Conservation (phyloP, 2,329 filamentous ascomycete species). For the Trichoderma aggressivum region DNA sequence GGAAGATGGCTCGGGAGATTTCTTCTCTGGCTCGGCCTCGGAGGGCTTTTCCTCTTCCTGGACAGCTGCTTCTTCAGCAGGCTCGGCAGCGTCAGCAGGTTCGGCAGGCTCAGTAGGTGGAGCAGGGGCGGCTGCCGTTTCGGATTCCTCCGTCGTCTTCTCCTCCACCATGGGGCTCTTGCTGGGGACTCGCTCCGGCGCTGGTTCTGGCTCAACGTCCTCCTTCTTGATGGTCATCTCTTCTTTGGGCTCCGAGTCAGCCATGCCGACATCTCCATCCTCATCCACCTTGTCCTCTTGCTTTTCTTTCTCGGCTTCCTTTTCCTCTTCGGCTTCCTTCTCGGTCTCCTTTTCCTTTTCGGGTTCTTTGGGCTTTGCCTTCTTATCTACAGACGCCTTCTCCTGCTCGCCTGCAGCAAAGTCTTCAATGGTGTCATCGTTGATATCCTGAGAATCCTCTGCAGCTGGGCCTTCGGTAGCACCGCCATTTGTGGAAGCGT, state of each 20-base stretch:
- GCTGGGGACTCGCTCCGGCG: constrained; percentile 29
- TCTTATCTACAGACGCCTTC: constrained; percentile 24
- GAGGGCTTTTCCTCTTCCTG: constrained; percentile 17
- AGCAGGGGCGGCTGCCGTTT: not conserved
- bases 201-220: constrained; percentile 35
- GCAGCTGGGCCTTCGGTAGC: constrained; percentile 28
- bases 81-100: not conserved
- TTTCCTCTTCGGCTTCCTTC: not conserved
- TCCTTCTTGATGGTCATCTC: constrained; percentile 40
- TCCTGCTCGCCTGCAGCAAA: constrained; percentile 32
- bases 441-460: constrained; percentile 35
- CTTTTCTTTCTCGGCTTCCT: constrained; percentile 14
- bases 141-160: constrained; percentile 24
- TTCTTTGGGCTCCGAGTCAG: constrained; percentile 34
- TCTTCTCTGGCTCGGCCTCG: constrained; percentile 24
- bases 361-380: constrained; percentile 2
- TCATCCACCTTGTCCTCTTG: constrained; percentile 39
- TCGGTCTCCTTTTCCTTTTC: constrained; percentile 5
- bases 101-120: not conserved
- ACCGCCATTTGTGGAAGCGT: constrained; percentile 34
- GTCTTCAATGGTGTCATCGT: constrained; percentile 45
- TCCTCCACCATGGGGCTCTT: constrained; percentile 25
- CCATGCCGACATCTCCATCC: constrained; percentile 53
- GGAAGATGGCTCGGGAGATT: constrained; percentile 23
- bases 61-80: not conserved